Evolutionary conservation across 352 stramenopile genomes (phyloP), one percentile per base, ranked within the genome.

Genomic region (Pythium biforme): DNA sequence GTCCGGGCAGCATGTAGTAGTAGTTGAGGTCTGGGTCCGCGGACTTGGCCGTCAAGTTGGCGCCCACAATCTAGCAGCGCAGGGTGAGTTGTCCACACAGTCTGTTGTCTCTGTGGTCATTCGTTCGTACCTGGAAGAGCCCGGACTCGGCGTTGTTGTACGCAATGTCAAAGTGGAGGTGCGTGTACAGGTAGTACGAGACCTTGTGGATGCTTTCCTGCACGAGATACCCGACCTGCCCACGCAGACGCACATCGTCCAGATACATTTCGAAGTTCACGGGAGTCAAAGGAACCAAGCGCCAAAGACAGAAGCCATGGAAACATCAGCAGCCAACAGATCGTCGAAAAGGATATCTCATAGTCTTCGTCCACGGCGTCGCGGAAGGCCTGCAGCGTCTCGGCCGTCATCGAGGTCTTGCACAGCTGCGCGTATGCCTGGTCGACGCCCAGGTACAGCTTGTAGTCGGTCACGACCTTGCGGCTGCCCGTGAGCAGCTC

Each of bases 291-390:
- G 59, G 62, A 59, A 53, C 40, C 25, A 7, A 59, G 8, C 15
- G 22, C 20, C 19, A 49, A 34, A 50, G 50, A 37, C 15, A 54
- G 25, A 39, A 34, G 29, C 29, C n/a, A n/a, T n/a, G n/a, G n/a
- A 17, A 37, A 15, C 9, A 41, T 7, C 10, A 8, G 15, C 45
- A 41, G 45, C 27, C 20, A 14, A 26, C 14, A 14, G 11, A 40
- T 62, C 22, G 37, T 47, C 29, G 37, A 59, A 68, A 68, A 79
- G 69, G 72, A 79, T 79, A 83, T 83, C 61, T 88, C 98, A 75
- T 98, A 99, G 76, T 98, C 94, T 68, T 99, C 95, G 63, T 99
- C 90, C 56, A 99, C 97, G 0, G 96, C 97, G 41, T 98, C 89
- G 50, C 94, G 96, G 61, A 99, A 97, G 15, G 80, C 74, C 55